phyloP scores from a whole-genome alignment of 2,329 filamentous ascomycete species.

The Arthrocladium fulminans region DNA sequence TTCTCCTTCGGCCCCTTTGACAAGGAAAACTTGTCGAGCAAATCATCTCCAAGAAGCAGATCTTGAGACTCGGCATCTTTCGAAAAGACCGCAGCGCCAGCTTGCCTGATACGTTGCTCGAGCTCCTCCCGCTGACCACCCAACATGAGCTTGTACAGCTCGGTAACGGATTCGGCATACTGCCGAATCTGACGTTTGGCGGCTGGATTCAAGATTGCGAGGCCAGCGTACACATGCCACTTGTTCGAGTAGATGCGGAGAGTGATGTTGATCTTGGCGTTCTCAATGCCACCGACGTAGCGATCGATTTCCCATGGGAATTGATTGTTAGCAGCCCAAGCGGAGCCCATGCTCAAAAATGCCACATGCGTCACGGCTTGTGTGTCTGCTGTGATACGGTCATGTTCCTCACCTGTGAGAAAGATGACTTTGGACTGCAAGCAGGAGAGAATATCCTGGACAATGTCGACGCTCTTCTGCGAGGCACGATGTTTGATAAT shows the following conservation, averaged over 20 bases:
- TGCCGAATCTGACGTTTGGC: conserved; percentile 88
- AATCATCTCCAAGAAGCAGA: conserved; percentile 65
- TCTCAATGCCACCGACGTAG: conserved; percentile 94
- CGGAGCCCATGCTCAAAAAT: conserved; percentile 94
- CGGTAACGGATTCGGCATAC: conserved; percentile 85
- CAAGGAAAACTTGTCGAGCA: conserved; percentile 82
- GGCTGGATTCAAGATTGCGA: conserved; percentile 92
- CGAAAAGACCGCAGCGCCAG: conserved; percentile 63
- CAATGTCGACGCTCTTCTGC: conserved; percentile 63
- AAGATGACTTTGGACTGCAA: conserved; percentile 79
- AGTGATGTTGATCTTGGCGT: conserved; percentile 98
- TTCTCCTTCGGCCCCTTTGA: conserved; percentile 58
- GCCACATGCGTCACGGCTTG: conserved; percentile 97
- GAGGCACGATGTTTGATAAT: conserved; percentile 88
- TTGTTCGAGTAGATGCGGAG: conserved; percentile 96
- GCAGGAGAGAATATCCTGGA: conserved; percentile 72
- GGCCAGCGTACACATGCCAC: conserved; percentile 97
- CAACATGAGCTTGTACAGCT: conserved; percentile 94
- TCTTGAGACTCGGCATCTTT: conserved; percentile 46
- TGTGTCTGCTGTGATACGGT: conserved; percentile 95
- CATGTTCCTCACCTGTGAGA: conserved; percentile 77
- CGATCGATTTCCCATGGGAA: conserved; percentile 97
- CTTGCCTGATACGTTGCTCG: conserved; percentile 63
- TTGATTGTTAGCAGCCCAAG: conserved; percentile 89
- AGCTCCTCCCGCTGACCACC: conserved; percentile 71